phyloP scores from a whole-genome alignment of 83 land plant species.

The Picea abies region DNA sequence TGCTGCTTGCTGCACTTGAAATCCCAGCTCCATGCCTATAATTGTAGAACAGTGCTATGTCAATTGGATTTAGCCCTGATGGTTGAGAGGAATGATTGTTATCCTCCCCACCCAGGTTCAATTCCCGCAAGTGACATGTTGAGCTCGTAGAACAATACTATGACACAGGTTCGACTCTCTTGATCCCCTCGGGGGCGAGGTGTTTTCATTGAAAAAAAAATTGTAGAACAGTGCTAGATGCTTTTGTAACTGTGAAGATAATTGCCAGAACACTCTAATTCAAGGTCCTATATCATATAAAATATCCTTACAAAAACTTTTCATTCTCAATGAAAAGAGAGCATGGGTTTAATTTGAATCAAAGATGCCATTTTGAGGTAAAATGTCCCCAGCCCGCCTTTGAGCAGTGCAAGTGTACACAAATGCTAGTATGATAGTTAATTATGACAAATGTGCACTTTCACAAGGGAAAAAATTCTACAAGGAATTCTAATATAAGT shows the following conservation, averaged over 20 bases:
- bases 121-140: too few relatives aligned
- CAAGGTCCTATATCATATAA: not conserved
- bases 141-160: too few relatives aligned
- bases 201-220: not conserved
- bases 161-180: too few relatives aligned
- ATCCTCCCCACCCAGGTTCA: too few relatives aligned
- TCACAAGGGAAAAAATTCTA: too few relatives aligned
- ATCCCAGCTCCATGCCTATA: not conserved
- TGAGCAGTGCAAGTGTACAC: not conserved
- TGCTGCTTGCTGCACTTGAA: not conserved
- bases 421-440: not conserved
- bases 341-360: not conserved
- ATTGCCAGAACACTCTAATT: not conserved
- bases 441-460: not conserved
- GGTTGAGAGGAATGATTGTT: too few relatives aligned
- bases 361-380: not conserved
- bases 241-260: not conserved
- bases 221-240: too few relatives aligned
- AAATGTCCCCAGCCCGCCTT: not conserved
- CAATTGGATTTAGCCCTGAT: too few relatives aligned
- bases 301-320: not conserved
- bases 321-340: not conserved
- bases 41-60: not conserved
- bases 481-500: too few relatives aligned
- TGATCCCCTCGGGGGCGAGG: too few relatives aligned